Conservation (phyloP, 306 rosid species). For the Fragaria iinumae region DNA sequence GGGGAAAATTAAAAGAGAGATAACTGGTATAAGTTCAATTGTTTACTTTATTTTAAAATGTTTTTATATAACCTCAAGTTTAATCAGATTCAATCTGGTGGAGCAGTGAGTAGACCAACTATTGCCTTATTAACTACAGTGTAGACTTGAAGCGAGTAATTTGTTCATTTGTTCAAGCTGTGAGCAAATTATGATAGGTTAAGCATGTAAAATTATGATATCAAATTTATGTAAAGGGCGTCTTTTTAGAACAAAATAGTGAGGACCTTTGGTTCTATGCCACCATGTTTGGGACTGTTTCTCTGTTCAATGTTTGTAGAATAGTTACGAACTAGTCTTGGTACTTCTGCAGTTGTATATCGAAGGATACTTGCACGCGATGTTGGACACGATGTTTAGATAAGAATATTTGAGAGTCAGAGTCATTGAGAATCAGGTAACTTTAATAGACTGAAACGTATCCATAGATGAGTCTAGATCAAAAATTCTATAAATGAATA, state of each 20-base stretch:
- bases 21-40: background rate
- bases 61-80: background rate
- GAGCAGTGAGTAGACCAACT: constrained; percentile 1
- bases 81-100: constrained; percentile 2
- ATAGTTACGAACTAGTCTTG: constrained; percentile 20
- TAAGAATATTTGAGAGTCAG: constrained; percentile 92
- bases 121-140: background rate
- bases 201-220: background rate
- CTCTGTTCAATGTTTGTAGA: background rate
- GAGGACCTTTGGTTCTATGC: background rate
- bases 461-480: constrained; percentile 7
- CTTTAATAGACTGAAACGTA: constrained; percentile 18
- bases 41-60: background rate
- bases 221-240: background rate
- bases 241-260: background rate
- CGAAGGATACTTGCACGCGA: constrained; percentile 98
- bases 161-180: background rate
- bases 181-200: background rate
- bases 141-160: constrained; percentile 3
- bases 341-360: constrained; percentile 69
- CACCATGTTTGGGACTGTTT: constrained; percentile 21
- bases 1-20: background rate
- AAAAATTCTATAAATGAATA: background rate
- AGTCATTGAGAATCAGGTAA: constrained; percentile 83
- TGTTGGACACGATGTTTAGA: constrained; percentile 83